phyloP scores from a whole-genome alignment of 148 eudicot genomes.

The Euryodendron excelsum region DNA sequence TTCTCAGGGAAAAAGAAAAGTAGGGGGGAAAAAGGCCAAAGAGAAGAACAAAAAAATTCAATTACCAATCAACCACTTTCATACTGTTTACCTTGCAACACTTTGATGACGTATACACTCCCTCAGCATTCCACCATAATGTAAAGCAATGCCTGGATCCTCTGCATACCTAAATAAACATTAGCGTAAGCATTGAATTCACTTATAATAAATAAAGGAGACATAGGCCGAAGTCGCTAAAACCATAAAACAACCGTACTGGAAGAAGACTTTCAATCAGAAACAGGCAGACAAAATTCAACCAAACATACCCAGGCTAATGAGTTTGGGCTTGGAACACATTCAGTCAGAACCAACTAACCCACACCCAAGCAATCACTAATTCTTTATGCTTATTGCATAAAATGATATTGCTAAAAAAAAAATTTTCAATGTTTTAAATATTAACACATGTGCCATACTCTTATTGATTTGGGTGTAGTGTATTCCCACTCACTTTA shows the following conservation, averaged over 20 bases:
- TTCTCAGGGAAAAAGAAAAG: neutral
- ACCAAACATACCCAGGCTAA: constrained; percentile 4
- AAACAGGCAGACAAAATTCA: neutral
- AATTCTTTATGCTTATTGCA: neutral
- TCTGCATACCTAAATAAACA: constrained; percentile 37
- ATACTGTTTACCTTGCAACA: constrained; percentile 38
- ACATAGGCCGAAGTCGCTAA: neutral
- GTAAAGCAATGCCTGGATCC: constrained; percentile 31
- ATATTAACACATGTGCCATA: neutral
- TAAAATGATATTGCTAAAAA: too few relatives aligned
- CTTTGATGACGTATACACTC: constrained; percentile 57
- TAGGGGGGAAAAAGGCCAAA: neutral
- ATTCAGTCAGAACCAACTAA: neutral
- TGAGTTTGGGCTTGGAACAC: constrained; percentile 1
- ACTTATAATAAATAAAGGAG: neutral
- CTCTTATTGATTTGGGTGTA: neutral
- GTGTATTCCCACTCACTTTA: too few relatives aligned
- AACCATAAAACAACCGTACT: neutral
- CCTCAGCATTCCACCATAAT: constrained; percentile 50
- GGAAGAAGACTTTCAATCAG: neutral
- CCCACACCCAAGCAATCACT: neutral
- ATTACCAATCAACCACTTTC: neutral
- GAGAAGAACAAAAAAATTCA: neutral
- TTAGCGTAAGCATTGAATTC: neutral
- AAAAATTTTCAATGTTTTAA: neutral